Conservation (phyloP, 257 asterid genomes). For the Primulina huaijiensis region DNA sequence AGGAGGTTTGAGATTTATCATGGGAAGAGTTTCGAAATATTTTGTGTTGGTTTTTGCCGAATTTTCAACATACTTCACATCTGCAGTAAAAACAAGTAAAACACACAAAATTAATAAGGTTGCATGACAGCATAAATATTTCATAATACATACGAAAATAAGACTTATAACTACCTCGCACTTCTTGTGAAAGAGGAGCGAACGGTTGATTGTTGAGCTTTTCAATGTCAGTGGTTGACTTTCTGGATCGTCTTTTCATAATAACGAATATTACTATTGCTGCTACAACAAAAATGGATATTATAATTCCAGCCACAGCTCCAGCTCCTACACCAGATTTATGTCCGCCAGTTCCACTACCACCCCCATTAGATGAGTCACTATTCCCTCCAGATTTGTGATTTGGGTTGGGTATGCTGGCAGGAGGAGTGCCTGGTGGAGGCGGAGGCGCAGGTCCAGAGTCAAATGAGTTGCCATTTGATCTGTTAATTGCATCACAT, state of each 20-base stretch:
- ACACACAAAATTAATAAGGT: not conserved
- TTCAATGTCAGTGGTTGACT: conserved; percentile 54
- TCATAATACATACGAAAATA: not conserved
- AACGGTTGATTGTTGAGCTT: conserved; percentile 68
- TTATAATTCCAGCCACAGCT: conserved; percentile 86
- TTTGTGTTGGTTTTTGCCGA: conserved; percentile 42
- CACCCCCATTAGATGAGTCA: conserved; percentile 41
- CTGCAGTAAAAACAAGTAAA: conserved; percentile 36
- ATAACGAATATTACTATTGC: conserved; percentile 70
- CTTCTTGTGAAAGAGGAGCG: conserved; percentile 63
- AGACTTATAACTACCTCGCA: conserved; percentile 41
- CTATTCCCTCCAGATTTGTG: conserved; percentile 48
- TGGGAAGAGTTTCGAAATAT: conserved; percentile 57
- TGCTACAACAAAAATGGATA: conserved; percentile 69
- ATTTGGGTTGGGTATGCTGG: conserved; percentile 46
- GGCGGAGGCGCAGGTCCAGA: conserved; percentile 95
- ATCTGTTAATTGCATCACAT: conserved; percentile 37
- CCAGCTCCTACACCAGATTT: conserved; percentile 81
- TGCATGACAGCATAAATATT: not conserved
- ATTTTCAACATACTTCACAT: conserved; percentile 53
- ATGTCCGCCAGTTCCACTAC: conserved; percentile 35
- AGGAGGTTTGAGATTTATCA: conserved; percentile 74
- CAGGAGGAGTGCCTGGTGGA: conserved; percentile 94
- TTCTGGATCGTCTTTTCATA: conserved; percentile 60
- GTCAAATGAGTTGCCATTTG: conserved; percentile 68